Base-by-base conservation (phyloP, 2,329 filamentous ascomycete species). In the Delphinella strobiligena region DNA sequence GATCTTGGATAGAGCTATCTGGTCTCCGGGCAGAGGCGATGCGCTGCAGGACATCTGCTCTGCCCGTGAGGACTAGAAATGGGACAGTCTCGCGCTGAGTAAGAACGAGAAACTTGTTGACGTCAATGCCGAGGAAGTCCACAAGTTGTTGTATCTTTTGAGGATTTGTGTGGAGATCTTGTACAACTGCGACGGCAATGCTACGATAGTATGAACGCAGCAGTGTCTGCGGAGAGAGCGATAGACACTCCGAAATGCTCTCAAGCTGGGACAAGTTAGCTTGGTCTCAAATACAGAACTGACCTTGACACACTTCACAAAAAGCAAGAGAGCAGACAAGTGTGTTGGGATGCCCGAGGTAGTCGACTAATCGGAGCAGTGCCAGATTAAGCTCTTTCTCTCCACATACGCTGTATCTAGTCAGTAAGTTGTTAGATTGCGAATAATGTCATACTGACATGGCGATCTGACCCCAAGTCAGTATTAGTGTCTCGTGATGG, bases 141-240 rank as follows among this genome's bases (percentile, higher is more conserved):
- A 87, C 85, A 36, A 96, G 70, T 33, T 82, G 72, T 40, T 83
- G 78, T 34, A 79, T 80, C 53, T 88, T 82, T 51, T 91, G 84
- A n/a, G 91, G 89, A 34, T 81, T 75, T 35, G 74, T 71, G 16
- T 80, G 71, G 45, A 96, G 71, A 50, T 94, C 85, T 55, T 87
- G 89, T 19, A 91, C 80, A 2, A 85, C 79, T 36, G 80, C 74
- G 43, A 89, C 81, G 1, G 86, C 88, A 33, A 98, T 68, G 19
- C 75, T 89, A 48, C 78, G 76, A 88, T 89, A 96, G 58, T 87
- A 96, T 1, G 89, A 87, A 40, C 80, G 77, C 41, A 96, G 80
- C 0, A 98, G 65, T 12, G 78, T 75, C 19, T 72, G 69, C 2
- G 80, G 72, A 1, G 75, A 80, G 29, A 75, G 67, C 3, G 69